phyloP scores from a whole-genome alignment of 148 eudicot species.

The Vaccinium macrocarpon region DNA sequence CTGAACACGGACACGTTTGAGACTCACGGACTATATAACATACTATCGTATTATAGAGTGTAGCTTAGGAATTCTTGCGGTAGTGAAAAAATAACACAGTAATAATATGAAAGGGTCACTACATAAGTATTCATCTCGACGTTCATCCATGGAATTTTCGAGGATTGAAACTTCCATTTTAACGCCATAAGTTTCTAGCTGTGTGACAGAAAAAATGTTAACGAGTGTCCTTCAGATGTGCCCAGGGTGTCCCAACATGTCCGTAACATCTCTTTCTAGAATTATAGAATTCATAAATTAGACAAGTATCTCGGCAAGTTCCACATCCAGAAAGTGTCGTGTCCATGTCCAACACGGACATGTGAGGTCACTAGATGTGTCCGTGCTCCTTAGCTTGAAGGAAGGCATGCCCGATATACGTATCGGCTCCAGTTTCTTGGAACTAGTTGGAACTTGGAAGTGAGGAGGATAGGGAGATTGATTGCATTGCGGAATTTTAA shows the following conservation, averaged over 20 bases:
- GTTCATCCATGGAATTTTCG: background rate
- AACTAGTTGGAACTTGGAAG: background rate
- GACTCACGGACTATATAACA: background rate
- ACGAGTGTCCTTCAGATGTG: background rate
- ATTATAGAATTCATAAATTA: background rate
- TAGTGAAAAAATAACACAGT: background rate
- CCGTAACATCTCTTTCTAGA: background rate
- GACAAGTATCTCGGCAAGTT: background rate
- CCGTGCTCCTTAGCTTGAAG: constrained; percentile 7
- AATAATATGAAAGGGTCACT: background rate
- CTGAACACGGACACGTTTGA: background rate
- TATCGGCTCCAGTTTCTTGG: constrained; percentile 3
- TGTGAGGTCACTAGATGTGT: background rate
- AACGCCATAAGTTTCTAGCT: background rate
- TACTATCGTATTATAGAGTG: background rate
- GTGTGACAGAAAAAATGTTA: background rate
- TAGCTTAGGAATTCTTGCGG: background rate
- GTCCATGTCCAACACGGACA: background rate
- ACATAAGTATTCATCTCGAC: background rate
- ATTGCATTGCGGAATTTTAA: constrained; percentile 24
- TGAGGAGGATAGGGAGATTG: background rate
- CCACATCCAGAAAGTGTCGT: background rate
- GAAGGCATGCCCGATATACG: background rate
- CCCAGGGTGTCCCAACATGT: background rate
- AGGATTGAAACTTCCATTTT: background rate